Evolutionary conservation across 2,329 filamentous ascomycete species (phyloP).

Genomic region (Neocatenulostroma microsporum): DNA sequence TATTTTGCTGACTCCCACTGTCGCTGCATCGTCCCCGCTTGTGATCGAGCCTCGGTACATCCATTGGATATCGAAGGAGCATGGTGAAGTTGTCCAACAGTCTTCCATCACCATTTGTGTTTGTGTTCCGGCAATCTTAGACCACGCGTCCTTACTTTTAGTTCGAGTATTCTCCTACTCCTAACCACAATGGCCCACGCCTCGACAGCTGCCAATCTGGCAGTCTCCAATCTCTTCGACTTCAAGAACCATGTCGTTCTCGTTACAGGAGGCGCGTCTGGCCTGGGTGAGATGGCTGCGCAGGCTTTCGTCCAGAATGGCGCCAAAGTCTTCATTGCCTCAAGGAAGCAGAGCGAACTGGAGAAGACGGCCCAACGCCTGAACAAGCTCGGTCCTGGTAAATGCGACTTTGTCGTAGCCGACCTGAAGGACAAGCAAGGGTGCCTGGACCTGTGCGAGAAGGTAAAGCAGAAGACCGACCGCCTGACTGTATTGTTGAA

Average conservation of each 20-base stretch:
- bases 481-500: conserved; percentile 40
- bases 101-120: too few species aligned
- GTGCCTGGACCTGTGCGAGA: conserved; percentile 33
- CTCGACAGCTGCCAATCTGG: conserved; percentile 22
- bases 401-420: conserved; percentile 40
- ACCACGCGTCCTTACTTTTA: too few species aligned
- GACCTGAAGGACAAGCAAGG: conserved; percentile 40
- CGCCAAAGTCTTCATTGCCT: conserved; percentile 34
- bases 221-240: conserved; percentile 27
- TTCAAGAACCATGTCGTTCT: conserved; percentile 34
- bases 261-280: conserved; percentile 40
- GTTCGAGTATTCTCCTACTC: too few species aligned
- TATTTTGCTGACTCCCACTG: too few species aligned
- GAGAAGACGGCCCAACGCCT: conserved; percentile 35
- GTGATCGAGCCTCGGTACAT: too few species aligned
- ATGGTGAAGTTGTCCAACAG: too few species aligned
- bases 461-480: conserved; percentile 39
- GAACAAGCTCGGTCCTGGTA: conserved; percentile 37
- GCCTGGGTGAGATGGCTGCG: conserved; percentile 41
- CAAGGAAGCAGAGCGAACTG: conserved; percentile 39
- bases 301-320: conserved; percentile 42
- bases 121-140: too few species aligned
- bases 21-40: too few species aligned
- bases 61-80: too few species aligned
- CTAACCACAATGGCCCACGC: conserved; percentile 31